Percentiles rank a stretch among this genome's conserved stretches.
phyloP scores from a whole-genome alignment of 495 filamentous ascomycete genomes.

The Hypoxylon fragiforme region DNA sequence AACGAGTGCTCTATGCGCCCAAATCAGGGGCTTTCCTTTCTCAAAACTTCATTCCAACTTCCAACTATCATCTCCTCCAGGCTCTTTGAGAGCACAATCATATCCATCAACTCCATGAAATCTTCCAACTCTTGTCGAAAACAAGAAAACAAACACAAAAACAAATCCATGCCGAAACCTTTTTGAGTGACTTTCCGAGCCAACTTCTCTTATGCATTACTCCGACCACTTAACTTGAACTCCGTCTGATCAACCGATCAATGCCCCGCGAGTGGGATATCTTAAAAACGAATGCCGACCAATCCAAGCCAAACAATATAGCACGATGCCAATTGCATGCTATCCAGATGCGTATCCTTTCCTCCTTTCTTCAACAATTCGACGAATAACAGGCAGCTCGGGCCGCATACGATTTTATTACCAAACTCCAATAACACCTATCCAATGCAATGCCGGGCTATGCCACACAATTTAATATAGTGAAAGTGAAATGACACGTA shows the following conservation, averaged over 20 bases:
- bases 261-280: constrained; percentile 19
- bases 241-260: constrained; percentile 5
- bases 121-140: too few relatives aligned
- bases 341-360: background rate
- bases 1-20: constrained; percentile 4
- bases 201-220: background rate
- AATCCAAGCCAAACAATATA: background rate
- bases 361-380: background rate
- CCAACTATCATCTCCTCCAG: too few relatives aligned
- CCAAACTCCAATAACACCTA: constrained; percentile 11
- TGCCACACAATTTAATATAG: background rate
- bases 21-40: constrained; percentile 4
- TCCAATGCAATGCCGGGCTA: constrained; percentile 7
- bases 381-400: background rate
- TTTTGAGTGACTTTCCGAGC: too few relatives aligned
- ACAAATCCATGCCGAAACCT: too few relatives aligned
- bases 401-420: background rate
- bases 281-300: constrained; percentile 14
- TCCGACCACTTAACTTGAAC: constrained; percentile 1
- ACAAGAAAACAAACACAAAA: too few relatives aligned
- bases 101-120: too few relatives aligned
- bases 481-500: background rate
- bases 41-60: too few relatives aligned
- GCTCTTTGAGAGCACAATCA: too few relatives aligned
- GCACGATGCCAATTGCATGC: constrained; percentile 4